Percentiles rank a stretch among this genome's conserved stretches.
These are phyloP conservation scores for Beverwykella pulmonaria DNA, from an alignment of 495 filamentous ascomycete species.

Conservation along the genomic window DNA sequence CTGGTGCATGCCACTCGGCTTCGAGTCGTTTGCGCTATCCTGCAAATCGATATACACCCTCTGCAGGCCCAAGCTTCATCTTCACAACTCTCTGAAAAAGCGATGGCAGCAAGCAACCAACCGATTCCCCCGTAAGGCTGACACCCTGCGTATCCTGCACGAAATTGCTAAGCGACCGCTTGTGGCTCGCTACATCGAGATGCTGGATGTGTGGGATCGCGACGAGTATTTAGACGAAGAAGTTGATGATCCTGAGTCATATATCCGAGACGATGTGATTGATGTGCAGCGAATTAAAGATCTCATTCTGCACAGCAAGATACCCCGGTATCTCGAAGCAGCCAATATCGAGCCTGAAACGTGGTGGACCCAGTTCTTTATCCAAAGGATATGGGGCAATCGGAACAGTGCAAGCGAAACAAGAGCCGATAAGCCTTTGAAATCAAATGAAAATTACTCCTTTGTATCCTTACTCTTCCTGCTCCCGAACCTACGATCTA, in stretches of 20 bases:
- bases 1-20: slow-evolving; percentile 2
- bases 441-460: background rate
- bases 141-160: background rate
- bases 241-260: background rate
- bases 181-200: background rate
- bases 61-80: background rate
- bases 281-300: background rate
- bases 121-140: background rate
- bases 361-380: background rate
- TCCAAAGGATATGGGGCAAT: background rate
- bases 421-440: too few species aligned
- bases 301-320: background rate
- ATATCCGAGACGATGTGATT: background rate
- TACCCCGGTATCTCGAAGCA: background rate
- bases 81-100: background rate
- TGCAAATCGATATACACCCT: background rate
- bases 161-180: slow-evolving; percentile 1
- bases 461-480: background rate
- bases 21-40: background rate
- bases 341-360: background rate
- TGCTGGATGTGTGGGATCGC: background rate
- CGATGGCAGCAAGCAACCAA: background rate
- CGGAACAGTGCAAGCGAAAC: too few species aligned
- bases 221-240: background rate
- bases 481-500: background rate